Evolutionary conservation across 768 basidiomycete species (phyloP).

Genomic region (Podaxis sp.): DNA sequence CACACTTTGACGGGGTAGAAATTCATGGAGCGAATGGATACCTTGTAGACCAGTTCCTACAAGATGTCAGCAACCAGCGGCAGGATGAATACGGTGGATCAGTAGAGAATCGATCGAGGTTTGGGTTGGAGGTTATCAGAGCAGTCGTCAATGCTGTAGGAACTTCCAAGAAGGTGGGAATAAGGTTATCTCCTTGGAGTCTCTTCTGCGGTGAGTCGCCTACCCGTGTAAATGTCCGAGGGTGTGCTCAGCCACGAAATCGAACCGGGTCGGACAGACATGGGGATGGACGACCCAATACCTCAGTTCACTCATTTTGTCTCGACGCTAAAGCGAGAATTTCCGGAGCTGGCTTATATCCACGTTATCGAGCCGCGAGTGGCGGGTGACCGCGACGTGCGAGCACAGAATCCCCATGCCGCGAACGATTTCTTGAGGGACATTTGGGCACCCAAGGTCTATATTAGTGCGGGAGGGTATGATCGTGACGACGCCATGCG

Average conservation of each 20-base stretch:
- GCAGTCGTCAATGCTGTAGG: constrained; percentile 49
- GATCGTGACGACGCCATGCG: constrained; percentile 33
- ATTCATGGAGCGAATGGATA: constrained; percentile 36
- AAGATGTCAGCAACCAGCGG: constrained; percentile 22
- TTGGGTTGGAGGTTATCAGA: constrained; percentile 48
- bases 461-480: constrained; percentile 43
- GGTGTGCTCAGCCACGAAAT: constrained; percentile 5
- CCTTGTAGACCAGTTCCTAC: constrained; percentile 42
- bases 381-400: not conserved
- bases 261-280: constrained; percentile 47
- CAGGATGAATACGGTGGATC: constrained; percentile 60
- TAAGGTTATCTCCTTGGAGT: constrained; percentile 58
- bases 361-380: constrained; percentile 42
- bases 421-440: constrained; percentile 40
- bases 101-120: constrained; percentile 51
- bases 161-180: constrained; percentile 35
- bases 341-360: constrained; percentile 34
- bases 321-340: constrained; percentile 24
- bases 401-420: constrained; percentile 13
- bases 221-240: not conserved
- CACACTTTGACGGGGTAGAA: constrained; percentile 64
- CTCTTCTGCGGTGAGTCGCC: constrained; percentile 29
- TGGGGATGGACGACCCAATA: constrained; percentile 18
- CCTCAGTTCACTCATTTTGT: constrained; percentile 51
- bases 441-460: constrained; percentile 37